Evolutionary conservation across 2,329 filamentous ascomycete genomes (phyloP).

Genomic region (Penicillium freii): DNA sequence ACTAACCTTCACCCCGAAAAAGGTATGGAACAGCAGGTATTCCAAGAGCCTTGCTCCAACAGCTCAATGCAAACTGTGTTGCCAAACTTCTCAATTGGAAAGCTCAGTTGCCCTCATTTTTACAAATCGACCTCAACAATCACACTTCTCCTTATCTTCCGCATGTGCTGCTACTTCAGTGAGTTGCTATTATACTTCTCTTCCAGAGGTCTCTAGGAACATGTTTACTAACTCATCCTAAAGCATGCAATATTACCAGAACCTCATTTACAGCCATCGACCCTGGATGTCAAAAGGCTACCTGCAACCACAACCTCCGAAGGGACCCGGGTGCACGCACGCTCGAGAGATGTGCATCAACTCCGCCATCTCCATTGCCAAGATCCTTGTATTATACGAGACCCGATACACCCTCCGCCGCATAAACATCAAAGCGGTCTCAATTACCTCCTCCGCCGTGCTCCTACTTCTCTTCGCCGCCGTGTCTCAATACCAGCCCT

Average conservation of each 20-base stretch:
- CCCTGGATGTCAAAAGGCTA: conserved; percentile 36
- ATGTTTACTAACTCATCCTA: neutral
- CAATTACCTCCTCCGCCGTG: conserved; percentile 19
- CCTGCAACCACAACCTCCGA: conserved; percentile 32
- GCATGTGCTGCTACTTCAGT: conserved; percentile 32
- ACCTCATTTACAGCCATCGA: conserved; percentile 36
- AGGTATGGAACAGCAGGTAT: conserved; percentile 19
- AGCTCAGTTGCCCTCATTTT: conserved; percentile 21
- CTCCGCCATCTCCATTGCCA: conserved; percentile 19
- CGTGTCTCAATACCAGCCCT: conserved; percentile 5
- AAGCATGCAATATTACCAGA: conserved; percentile 37
- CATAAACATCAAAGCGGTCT: conserved; percentile 18
- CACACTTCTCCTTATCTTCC: conserved; percentile 26
- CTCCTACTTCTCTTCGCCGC: conserved; percentile 19
- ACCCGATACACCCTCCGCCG: conserved; percentile 14
- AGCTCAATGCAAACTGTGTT: conserved; percentile 21
- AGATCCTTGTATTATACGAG: conserved; percentile 15
- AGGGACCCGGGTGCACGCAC: conserved; percentile 13
- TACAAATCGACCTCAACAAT: conserved; percentile 26
- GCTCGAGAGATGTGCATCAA: conserved; percentile 20
- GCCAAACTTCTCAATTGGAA: conserved; percentile 28
- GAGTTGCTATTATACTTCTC: neutral
- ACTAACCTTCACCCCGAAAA: neutral
- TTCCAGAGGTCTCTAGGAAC: neutral
- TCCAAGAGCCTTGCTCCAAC: conserved; percentile 23